Evolutionary conservation across 192 early-diverging fungal genomes (phyloP).

Genomic region (Coemansia biformis): DNA sequence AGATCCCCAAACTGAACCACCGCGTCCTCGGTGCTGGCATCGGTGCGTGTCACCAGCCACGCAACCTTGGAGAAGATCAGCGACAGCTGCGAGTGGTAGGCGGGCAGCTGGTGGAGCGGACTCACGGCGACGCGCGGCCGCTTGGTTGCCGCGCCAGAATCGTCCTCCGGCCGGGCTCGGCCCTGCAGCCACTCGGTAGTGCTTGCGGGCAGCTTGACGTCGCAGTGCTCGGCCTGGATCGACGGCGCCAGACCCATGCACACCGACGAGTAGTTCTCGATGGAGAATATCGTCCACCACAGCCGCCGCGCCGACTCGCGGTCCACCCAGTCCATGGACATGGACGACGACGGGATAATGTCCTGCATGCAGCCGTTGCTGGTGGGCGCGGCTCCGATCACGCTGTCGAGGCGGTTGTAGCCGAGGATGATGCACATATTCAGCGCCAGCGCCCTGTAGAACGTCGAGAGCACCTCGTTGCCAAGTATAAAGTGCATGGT

Average conservation of each 20-base stretch:
- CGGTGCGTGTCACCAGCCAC: conserved; percentile 47
- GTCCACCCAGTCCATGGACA: conserved; percentile 46
- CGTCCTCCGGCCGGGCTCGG: conserved; percentile 3
- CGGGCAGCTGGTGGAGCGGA: conserved; percentile 34
- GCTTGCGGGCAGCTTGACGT: conserved; percentile 39
- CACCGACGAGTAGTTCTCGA: conserved; percentile 50
- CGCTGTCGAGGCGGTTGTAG: conserved; percentile 46
- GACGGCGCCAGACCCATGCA: conserved; percentile 48
- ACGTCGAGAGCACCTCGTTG: conserved; percentile 36
- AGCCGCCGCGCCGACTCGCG: conserved; percentile 47
- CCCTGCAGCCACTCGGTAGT: conserved; percentile 40
- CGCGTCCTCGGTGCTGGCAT: conserved; percentile 24
- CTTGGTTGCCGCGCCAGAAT: conserved; percentile 10
- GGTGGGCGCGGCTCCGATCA: conserved; percentile 28
- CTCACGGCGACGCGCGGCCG: conserved; percentile 19
- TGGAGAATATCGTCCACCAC: conserved; percentile 48
- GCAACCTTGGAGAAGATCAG: conserved; percentile 51
- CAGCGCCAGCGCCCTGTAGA: conserved; percentile 43
- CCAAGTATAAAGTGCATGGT: conserved; percentile 46
- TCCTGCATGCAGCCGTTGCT: conserved; percentile 23
- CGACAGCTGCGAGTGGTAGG: conserved; percentile 49
- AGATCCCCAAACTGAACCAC: conserved; percentile 44
- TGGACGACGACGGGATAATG: conserved; percentile 10
- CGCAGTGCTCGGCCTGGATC: conserved; percentile 49
- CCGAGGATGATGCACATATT: conserved; percentile 49